Evolutionary conservation across 2,329 filamentous ascomycete genomes (phyloP).

Genomic region (Arthrobotrys pseudoclavata): DNA sequence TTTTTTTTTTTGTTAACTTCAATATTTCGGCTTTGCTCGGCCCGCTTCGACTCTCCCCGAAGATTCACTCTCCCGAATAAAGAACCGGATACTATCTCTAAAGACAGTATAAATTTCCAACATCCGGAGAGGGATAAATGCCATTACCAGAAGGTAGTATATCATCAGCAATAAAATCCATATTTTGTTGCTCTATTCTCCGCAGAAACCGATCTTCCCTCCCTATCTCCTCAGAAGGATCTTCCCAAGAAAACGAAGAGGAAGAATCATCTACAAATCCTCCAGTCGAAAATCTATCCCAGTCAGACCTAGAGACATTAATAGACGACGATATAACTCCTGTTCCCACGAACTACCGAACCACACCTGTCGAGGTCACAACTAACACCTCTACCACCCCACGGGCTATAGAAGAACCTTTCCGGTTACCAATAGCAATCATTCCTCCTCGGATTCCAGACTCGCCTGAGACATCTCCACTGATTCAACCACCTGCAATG

Average conservation of each 20-base stretch:
- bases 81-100: not conserved
- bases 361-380: not conserved
- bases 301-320: not conserved
- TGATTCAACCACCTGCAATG: constrained; percentile 24
- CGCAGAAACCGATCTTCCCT: not conserved
- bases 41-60: not conserved
- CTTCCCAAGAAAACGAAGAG: not conserved
- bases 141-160: constrained; percentile 2
- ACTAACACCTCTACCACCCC: not conserved
- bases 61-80: not conserved
- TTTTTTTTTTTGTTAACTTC: not conserved
- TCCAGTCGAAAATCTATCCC: not conserved
- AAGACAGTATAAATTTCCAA: not conserved
- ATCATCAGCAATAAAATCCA: constrained; percentile 19
- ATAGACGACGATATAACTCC: constrained; percentile 10
- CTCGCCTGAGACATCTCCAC: constrained; percentile 12
- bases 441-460: not conserved
- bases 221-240: not conserved
- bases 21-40: constrained; percentile 8
- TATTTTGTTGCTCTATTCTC: constrained; percentile 20
- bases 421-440: constrained; percentile 4
- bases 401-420: not conserved
- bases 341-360: not conserved
- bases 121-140: constrained; percentile 8
- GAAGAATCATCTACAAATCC: not conserved